Evolutionary conservation across 2,329 filamentous ascomycete species (phyloP).

Genomic region (Mycocentrospora acerina): DNA sequence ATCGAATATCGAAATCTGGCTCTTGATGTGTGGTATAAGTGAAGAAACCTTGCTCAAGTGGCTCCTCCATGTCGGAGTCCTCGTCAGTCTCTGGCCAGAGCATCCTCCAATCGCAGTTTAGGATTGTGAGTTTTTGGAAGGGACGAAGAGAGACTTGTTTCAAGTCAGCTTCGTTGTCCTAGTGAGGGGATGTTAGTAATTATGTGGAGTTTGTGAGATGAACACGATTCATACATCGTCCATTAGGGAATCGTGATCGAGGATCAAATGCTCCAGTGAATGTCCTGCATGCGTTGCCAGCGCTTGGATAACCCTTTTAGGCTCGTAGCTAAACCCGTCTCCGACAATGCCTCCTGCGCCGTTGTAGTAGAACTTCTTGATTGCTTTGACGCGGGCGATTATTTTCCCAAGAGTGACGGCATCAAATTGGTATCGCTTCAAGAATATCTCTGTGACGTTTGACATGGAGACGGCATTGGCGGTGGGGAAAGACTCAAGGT

Average conservation of each 20-base stretch:
- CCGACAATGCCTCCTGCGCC: conserved; percentile 4
- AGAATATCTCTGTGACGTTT: conserved; percentile 12
- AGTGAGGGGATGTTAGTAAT: background rate
- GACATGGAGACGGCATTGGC: conserved; percentile 3
- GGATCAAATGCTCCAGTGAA: conserved; percentile 7
- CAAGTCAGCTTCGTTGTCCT: conserved; percentile 2
- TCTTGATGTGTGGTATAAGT: background rate
- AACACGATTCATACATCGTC: too few species aligned
- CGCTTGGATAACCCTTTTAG: conserved; percentile 9
- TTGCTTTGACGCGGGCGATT: conserved; percentile 4
- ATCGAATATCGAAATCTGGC: background rate
- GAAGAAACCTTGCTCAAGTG: conserved; percentile 1
- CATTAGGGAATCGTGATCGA: background rate
- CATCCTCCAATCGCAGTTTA: conserved; percentile 5
- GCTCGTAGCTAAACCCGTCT: conserved; percentile 3
- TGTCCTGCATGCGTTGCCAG: conserved; percentile 4
- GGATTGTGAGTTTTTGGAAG: conserved; percentile 4
- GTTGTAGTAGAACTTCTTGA: conserved; percentile 13
- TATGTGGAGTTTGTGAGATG: background rate
- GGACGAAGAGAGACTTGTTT: background rate
- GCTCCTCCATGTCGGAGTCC: background rate
- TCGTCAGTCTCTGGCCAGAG: background rate
- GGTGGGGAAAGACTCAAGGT: background rate
- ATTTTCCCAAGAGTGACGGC: conserved; percentile 5
- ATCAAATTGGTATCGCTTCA: conserved; percentile 8